Conservation (phyloP, 176 grass and related monocot genomes). For the Miscanthus lutarioriparius region DNA sequence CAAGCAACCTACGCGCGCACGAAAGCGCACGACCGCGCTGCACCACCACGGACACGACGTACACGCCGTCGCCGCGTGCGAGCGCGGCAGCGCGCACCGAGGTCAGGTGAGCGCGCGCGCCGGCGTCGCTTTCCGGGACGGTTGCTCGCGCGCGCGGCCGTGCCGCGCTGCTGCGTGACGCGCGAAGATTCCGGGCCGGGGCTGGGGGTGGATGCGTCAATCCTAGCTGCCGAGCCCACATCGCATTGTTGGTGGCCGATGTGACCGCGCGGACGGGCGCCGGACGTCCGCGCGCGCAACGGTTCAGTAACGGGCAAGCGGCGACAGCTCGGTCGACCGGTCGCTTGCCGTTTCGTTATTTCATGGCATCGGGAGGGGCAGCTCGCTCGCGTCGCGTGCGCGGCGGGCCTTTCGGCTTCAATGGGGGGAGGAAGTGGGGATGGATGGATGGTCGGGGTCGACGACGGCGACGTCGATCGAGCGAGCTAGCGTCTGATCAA, state of each 20-base stretch:
- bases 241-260: slow-evolving; percentile 52
- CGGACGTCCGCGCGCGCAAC: neutral
- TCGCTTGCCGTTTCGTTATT: slow-evolving; percentile 55
- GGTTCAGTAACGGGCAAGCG: slow-evolving; percentile 55
- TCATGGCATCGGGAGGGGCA: neutral
- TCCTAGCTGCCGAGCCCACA: slow-evolving; percentile 43
- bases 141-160: neutral
- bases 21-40: neutral
- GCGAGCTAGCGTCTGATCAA: neutral
- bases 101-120: neutral
- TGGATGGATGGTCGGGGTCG: slow-evolving; percentile 34
- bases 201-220: neutral
- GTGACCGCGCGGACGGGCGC: slow-evolving; percentile 37
- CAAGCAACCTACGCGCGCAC: slow-evolving; percentile 42
- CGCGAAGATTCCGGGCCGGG: slow-evolving; percentile 21
- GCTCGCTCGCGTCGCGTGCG: neutral
- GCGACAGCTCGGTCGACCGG: neutral
- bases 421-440: neutral
- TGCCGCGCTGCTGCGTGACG: neutral
- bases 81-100: neutral
- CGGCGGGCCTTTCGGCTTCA: slow-evolving; percentile 3
- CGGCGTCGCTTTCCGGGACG: slow-evolving; percentile 20
- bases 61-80: neutral
- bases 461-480: slow-evolving; percentile 18
- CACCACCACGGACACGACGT: neutral